These are phyloP conservation scores for Hysterangium stoloniferum DNA, from an alignment of 768 basidiomycete genomes.

Conservation along the genomic window DNA sequence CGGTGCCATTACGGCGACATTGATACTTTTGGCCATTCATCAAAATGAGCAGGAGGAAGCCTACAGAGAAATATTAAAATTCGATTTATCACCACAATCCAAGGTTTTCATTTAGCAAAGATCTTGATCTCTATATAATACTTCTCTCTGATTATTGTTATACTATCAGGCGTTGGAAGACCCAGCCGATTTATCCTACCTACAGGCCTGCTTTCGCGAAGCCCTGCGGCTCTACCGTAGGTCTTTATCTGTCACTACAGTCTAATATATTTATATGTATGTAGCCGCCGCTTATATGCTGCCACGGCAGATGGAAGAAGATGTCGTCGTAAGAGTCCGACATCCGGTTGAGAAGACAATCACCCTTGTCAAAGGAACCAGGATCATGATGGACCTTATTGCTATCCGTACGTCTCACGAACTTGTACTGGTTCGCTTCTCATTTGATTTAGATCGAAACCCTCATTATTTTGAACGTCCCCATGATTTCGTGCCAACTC, in stretches of 20 bases:
- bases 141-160: conserved; percentile 4
- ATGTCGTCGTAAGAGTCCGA: conserved; percentile 18
- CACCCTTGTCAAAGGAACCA: conserved; percentile 18
- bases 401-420: conserved; percentile 36
- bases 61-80: conserved; percentile 23
- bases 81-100: conserved; percentile 18
- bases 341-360: conserved; percentile 14
- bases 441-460: conserved; percentile 34
- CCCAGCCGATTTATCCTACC: conserved; percentile 23
- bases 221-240: conserved; percentile 28
- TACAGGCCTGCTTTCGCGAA: conserved; percentile 22
- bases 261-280: neutral
- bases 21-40: conserved; percentile 26
- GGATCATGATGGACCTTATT: conserved; percentile 39
- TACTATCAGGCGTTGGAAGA: conserved; percentile 16
- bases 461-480: conserved; percentile 43
- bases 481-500: conserved; percentile 39
- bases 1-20: conserved; percentile 25
- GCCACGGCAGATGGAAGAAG: conserved; percentile 23
- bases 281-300: conserved; percentile 25
- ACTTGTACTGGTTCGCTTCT: neutral
- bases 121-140: neutral
- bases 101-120: conserved; percentile 8
- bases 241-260: conserved; percentile 5
- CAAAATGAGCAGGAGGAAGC: conserved; percentile 25